Evolutionary conservation across 257 asterid genomes (phyloP).

Genomic region (Eucommia ulmoides): DNA sequence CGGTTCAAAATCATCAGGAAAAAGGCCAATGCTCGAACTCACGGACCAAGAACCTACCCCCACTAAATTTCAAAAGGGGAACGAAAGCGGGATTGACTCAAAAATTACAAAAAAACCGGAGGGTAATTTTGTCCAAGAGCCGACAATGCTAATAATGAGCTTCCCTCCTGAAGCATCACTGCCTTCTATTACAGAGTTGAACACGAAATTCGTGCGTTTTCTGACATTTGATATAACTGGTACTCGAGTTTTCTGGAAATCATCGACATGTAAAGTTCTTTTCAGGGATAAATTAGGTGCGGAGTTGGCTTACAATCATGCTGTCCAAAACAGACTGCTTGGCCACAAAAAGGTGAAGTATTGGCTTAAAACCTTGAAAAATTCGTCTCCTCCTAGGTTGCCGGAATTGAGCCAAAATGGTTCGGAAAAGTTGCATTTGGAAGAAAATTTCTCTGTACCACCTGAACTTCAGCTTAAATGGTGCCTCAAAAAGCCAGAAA

Average conservation of each 20-base stretch:
- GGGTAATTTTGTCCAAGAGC: too few species aligned
- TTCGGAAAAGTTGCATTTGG: conserved; percentile 34
- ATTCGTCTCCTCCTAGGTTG: too few species aligned
- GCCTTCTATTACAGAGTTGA: conserved; percentile 71
- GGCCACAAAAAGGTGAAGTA: conserved; percentile 62
- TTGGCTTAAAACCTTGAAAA: conserved; percentile 36
- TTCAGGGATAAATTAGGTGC: conserved; percentile 28
- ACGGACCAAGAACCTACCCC: too few species aligned
- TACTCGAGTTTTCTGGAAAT: conserved; percentile 71
- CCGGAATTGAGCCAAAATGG: conserved; percentile 37
- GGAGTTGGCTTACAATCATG: conserved; percentile 53
- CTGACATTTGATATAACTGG: conserved; percentile 69
- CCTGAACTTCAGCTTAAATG: conserved; percentile 9
- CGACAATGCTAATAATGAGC: conserved; percentile 80
- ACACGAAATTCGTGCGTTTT: conserved; percentile 82
- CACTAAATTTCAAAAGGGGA: too few species aligned
- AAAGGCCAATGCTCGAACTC: too few species aligned
- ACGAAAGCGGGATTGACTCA: too few species aligned
- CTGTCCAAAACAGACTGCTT: conserved; percentile 34
- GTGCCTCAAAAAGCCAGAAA: neutral
- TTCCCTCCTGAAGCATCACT: conserved; percentile 64
- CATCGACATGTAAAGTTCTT: conserved; percentile 71
- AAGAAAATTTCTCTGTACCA: conserved; percentile 17
- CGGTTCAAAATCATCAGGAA: too few species aligned
- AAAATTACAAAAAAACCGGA: too few species aligned